These are phyloP conservation scores for Daedaleopsis nitida DNA, from an alignment of 768 basidiomycete species.

Conservation along the genomic window DNA sequence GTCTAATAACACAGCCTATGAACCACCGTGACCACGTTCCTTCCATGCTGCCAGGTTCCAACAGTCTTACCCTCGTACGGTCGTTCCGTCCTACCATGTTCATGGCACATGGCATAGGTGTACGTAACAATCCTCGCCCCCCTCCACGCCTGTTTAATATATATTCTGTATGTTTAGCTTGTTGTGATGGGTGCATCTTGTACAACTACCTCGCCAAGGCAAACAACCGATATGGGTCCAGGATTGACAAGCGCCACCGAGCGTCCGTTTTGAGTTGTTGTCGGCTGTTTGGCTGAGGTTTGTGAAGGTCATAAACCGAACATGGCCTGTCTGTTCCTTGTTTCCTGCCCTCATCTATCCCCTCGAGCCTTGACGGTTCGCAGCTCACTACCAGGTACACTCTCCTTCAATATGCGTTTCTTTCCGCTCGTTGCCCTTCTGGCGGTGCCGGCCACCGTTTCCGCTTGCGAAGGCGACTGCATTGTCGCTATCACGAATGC, in stretches of 20 bases:
- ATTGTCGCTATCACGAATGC: constrained; percentile 60
- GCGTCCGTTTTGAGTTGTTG: background rate
- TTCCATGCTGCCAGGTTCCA: too few relatives aligned
- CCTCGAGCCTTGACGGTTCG: constrained; percentile 12
- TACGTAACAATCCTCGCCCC: too few relatives aligned
- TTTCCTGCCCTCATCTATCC: constrained; percentile 2
- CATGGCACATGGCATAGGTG: too few relatives aligned
- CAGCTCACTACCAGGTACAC: background rate
- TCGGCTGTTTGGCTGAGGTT: background rate
- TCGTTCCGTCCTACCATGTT: too few relatives aligned
- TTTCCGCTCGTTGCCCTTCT: constrained; percentile 18
- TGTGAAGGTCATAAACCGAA: background rate
- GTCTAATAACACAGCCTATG: too few relatives aligned
- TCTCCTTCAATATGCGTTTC: constrained; percentile 24
- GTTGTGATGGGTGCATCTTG: too few relatives aligned
- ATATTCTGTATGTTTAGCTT: too few relatives aligned
- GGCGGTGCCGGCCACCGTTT: constrained; percentile 40
- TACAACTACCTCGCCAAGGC: too few relatives aligned
- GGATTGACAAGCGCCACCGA: background rate
- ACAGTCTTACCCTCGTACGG: too few relatives aligned
- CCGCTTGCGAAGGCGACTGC: constrained; percentile 73
- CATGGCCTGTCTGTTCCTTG: constrained; percentile 11
- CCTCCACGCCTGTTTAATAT: too few relatives aligned
- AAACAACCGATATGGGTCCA: too few relatives aligned
- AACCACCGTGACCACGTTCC: too few relatives aligned